Conservation (phyloP, 208 protist genomes). For the Leishmania major region DNA sequence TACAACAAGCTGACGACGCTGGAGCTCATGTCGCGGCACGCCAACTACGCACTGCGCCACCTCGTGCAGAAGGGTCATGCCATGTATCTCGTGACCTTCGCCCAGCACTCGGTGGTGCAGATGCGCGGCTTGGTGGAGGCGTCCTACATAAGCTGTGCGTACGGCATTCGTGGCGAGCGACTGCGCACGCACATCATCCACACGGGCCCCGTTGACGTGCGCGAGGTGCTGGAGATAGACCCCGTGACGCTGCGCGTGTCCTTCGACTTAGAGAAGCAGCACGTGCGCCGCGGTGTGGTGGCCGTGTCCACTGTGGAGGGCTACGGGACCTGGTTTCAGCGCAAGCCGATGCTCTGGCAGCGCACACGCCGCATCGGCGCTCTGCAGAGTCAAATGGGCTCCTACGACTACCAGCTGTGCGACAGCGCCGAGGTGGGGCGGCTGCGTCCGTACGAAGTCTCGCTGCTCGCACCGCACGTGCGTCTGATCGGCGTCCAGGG, state of each 20-base stretch:
- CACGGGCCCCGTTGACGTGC: constrained; percentile 74
- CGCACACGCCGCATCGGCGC: constrained; percentile 84
- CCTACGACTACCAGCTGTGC: constrained; percentile 66
- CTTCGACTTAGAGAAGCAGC: constrained; percentile 60
- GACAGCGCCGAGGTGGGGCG: constrained; percentile 54
- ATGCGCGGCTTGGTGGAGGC: constrained; percentile 81
- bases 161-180: constrained; percentile 75
- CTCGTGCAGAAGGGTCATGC: constrained; percentile 89
- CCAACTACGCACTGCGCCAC: constrained; percentile 83
- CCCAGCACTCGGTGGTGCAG: constrained; percentile 81
- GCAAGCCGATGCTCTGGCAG: constrained; percentile 90
- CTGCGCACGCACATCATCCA: constrained; percentile 85
- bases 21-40: constrained; percentile 78
- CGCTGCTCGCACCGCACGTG: constrained; percentile 71
- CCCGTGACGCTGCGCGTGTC: constrained; percentile 29
- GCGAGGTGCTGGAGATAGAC: constrained; percentile 64
- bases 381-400: constrained; percentile 79
- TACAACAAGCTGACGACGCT: constrained; percentile 81
- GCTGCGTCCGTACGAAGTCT: constrained; percentile 60
- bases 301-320: constrained; percentile 82
- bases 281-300: constrained; percentile 72
- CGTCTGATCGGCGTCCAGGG: constrained; percentile 46
- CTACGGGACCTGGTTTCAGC: constrained; percentile 88
- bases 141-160: constrained; percentile 84
- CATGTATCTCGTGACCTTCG: constrained; percentile 75